Conservation (phyloP, 306 rosid genomes). For the Cicer arietinum region DNA sequence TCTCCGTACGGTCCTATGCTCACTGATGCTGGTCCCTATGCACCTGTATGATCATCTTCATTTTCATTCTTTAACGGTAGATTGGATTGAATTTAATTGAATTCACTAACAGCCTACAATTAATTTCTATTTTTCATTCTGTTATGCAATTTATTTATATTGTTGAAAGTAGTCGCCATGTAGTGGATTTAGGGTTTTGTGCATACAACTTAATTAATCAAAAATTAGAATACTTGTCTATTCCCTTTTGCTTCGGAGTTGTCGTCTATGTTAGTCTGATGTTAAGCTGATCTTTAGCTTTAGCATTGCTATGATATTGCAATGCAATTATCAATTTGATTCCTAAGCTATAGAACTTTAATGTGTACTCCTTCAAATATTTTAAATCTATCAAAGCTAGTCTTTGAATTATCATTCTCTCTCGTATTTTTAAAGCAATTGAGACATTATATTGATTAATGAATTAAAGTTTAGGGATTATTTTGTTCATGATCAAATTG, state of each 20-base stretch:
- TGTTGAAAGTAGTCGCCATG: constrained; percentile 2
- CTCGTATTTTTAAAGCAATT: no score
- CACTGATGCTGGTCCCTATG: constrained; percentile 52
- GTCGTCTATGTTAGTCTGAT: constrained; percentile 1
- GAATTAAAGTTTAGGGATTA: no score
- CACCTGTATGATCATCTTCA: constrained; percentile 50
- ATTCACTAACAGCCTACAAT: constrained; percentile 23
- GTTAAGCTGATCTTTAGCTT: neutral
- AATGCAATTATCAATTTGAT: no score
- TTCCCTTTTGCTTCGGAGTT: neutral
- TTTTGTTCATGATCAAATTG: no score
- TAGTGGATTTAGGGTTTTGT: constrained; percentile 20
- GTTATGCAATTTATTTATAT: constrained; percentile 21
- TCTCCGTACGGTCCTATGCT: constrained; percentile 70
- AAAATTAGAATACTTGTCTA: neutral
- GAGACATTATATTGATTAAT: no score
- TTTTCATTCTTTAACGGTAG: constrained; percentile 27
- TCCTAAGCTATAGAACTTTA: no score
- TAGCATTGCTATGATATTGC: neutral
- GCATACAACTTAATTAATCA: neutral
- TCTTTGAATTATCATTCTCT: no score
- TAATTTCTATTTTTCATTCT: constrained; percentile 13
- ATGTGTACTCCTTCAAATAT: no score
- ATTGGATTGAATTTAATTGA: neutral
- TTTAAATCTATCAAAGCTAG: no score